Percentiles rank a stretch among this genome's conserved stretches.
Evolutionary conservation across 768 basidiomycete species (phyloP).

Genomic region (Collybia sp.): DNA sequence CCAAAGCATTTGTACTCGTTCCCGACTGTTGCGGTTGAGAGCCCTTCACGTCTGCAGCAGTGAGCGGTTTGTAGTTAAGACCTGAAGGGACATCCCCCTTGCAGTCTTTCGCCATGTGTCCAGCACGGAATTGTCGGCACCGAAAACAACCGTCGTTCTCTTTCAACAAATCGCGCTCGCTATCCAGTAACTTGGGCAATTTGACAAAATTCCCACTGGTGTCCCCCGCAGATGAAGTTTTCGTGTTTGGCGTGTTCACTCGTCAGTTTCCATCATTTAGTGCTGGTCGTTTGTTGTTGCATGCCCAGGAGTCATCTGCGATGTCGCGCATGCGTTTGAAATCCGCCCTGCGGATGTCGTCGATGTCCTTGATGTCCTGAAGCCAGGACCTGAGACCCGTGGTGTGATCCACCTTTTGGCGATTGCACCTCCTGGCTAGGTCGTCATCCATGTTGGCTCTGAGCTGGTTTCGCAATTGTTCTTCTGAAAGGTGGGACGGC

Average conservation of each 20-base stretch:
- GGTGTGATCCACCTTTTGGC: conserved; percentile 10
- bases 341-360: neutral
- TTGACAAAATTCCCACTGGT: neutral
- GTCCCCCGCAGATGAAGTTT: neutral
- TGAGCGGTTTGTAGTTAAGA: conserved; percentile 10
- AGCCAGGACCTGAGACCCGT: conserved; percentile 3
- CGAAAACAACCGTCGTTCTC: conserved; percentile 18
- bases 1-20: neutral
- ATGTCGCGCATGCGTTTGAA: conserved; percentile 1
- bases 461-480: neutral
- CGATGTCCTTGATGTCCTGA: conserved; percentile 1
- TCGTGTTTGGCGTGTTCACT: conserved; percentile 33
- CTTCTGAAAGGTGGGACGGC: conserved; percentile 4
- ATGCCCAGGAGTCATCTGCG: neutral
- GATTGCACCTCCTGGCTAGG: conserved; percentile 6
- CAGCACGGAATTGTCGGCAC: conserved; percentile 11
- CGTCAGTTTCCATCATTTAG: no score
- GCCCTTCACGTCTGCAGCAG: conserved; percentile 1
- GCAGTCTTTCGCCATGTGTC: conserved; percentile 13
- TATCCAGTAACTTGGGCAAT: neutral
- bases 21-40: neutral
- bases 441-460: neutral
- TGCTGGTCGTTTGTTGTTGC: neutral
- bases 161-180: conserved; percentile 11
- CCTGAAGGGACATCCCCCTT: conserved; percentile 12